A percentile compares a stretch with the other conserved stretches of the same genome.
Conservation (phyloP, 495 filamentous ascomycete genomes). For the Darksidea phi region DNA sequence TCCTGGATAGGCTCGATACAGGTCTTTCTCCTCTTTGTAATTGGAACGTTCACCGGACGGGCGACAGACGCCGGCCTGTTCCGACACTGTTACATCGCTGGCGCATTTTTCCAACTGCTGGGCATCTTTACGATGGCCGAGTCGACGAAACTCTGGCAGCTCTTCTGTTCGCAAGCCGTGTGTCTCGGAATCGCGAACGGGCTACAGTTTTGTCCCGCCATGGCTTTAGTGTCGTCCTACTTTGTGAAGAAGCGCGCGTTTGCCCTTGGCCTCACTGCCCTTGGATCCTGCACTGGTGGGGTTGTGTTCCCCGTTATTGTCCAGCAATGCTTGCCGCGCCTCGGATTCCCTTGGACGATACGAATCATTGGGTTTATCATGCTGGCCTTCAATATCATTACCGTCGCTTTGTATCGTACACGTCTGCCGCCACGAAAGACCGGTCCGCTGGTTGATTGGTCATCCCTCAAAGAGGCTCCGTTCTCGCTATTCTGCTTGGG, state of each 20-base stretch:
- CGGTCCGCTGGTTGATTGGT: slow-evolving; percentile 45
- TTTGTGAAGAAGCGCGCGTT: slow-evolving; percentile 66
- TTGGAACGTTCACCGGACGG: slow-evolving; percentile 54
- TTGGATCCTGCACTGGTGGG: slow-evolving; percentile 73
- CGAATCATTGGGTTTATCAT: slow-evolving; percentile 46
- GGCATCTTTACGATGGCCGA: slow-evolving; percentile 74
- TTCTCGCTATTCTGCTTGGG: slow-evolving; percentile 41
- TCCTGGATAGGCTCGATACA: slow-evolving; percentile 61
- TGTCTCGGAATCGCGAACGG: slow-evolving; percentile 73
- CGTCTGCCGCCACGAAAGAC: slow-evolving; percentile 44
- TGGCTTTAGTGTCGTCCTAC: slow-evolving; percentile 72
- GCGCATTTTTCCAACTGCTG: slow-evolving; percentile 59
- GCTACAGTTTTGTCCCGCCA: slow-evolving; percentile 67
- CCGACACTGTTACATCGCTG: slow-evolving; percentile 52
- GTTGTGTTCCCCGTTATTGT: slow-evolving; percentile 77
- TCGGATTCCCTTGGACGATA: slow-evolving; percentile 46
- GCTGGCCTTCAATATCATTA: slow-evolving; percentile 29
- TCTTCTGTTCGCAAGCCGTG: slow-evolving; percentile 79
- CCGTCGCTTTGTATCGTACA: slow-evolving; percentile 30
- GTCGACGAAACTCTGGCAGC: slow-evolving; percentile 70
- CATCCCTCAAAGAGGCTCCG: slow-evolving; percentile 44
- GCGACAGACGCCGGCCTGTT: slow-evolving; percentile 60
- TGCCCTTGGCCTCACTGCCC: slow-evolving; percentile 67
- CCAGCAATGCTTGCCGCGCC: slow-evolving; percentile 62
- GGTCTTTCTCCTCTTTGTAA: slow-evolving; percentile 54